A percentile compares a stretch with the other conserved stretches of the same genome.
These are phyloP conservation scores for Verticillium longisporum DNA, from an alignment of 2,329 filamentous ascomycete genomes.

Conservation along the genomic window DNA sequence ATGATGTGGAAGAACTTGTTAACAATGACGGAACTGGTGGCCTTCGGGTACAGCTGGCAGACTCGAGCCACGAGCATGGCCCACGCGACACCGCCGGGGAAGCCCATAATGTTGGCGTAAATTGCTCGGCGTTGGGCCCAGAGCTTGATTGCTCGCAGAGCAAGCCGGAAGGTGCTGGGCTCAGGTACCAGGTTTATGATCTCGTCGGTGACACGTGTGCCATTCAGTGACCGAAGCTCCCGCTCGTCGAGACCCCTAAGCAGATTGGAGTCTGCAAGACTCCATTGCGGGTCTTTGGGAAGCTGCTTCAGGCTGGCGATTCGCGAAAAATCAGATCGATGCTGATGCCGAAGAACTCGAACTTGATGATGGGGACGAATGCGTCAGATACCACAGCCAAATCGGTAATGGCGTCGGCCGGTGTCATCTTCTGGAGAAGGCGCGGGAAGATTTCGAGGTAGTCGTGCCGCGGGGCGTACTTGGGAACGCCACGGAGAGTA, in stretches of 20 bases:
- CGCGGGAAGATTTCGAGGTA: constrained; percentile 89
- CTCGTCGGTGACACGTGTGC: constrained; percentile 89
- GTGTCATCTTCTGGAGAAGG: constrained; percentile 68
- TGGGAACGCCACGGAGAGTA: constrained; percentile 85
- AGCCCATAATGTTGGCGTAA: constrained; percentile 94
- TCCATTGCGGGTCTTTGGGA: constrained; percentile 58
- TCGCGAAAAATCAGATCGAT: constrained; percentile 87
- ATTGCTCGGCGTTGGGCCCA: constrained; percentile 92
- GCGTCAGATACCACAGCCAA: constrained; percentile 82
- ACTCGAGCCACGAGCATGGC: constrained; percentile 95
- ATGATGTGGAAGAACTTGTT: constrained; percentile 94
- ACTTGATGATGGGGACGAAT: constrained; percentile 95
- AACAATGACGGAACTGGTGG: constrained; percentile 80
- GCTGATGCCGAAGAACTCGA: constrained; percentile 83
- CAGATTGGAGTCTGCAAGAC: constrained; percentile 75
- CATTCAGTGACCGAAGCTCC: constrained; percentile 85
- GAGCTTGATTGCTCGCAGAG: constrained; percentile 86
- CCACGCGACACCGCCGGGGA: constrained; percentile 95
- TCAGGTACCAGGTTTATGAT: constrained; percentile 86
- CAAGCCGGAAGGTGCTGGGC: constrained; percentile 80
- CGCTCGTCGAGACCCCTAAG: constrained; percentile 80
- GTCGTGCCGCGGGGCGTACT: constrained; percentile 80
- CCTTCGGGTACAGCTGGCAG: constrained; percentile 92
- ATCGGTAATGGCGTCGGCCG: constrained; percentile 73
- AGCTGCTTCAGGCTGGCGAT: constrained; percentile 65